Conservation (phyloP, 805 yeast species). For the Suhomyces tanzawaensis region DNA sequence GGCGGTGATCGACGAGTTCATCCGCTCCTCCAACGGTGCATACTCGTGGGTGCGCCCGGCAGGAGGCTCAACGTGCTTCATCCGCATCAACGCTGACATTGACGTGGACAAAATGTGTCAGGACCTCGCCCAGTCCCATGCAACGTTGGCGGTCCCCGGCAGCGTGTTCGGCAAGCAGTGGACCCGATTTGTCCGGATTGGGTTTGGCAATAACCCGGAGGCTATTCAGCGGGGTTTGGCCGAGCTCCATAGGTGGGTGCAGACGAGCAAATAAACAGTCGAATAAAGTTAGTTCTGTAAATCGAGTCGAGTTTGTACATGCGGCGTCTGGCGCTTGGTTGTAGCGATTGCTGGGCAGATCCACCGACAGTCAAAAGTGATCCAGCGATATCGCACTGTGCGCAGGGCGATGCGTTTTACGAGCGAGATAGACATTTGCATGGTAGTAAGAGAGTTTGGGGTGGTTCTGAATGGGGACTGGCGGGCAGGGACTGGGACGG, state of each 20-base stretch:
- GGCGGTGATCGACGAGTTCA: conserved; percentile 30
- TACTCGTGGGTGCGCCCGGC: conserved; percentile 43
- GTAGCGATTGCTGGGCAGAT: no score
- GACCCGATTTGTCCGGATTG: conserved; percentile 46
- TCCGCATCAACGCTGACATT: conserved; percentile 29
- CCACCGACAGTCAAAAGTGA: no score
- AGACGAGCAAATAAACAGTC: not conserved
- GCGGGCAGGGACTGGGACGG: no score
- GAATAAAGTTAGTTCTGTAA: no score
- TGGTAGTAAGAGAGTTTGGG: no score
- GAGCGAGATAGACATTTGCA: no score
- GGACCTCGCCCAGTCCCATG: conserved; percentile 33
- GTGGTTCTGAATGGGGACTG: no score
- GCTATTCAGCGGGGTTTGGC: conserved; percentile 21
- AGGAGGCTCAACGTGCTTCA: conserved; percentile 49
- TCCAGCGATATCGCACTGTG: no score
- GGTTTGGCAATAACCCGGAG: conserved; percentile 43
- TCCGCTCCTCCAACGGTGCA: conserved; percentile 27
- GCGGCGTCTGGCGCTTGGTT: no score
- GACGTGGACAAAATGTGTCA: conserved; percentile 24
- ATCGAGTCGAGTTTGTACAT: no score
- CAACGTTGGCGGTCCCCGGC: conserved; percentile 47
- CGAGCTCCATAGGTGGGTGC: not conserved
- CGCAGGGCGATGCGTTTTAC: no score
- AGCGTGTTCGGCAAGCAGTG: conserved; percentile 36